Base-by-base conservation (phyloP, 2,329 filamentous ascomycete species). In the Neofusicoccum laricinum region DNA sequence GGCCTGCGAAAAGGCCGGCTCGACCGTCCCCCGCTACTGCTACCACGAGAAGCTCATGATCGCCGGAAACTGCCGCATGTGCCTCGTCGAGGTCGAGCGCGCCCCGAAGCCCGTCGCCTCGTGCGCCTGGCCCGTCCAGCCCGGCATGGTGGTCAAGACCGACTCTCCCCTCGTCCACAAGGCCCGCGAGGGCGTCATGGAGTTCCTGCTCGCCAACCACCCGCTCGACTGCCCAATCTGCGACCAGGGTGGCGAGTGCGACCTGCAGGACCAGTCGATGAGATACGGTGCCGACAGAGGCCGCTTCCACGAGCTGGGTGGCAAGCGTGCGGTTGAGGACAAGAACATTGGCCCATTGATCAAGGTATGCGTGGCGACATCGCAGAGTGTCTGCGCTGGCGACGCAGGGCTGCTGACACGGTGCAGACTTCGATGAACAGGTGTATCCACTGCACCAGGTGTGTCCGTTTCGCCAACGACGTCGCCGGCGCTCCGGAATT, bases 1-100 rank as follows among this genome's bases (percentile, higher is more conserved):
- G 84, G 95, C 95, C 76, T 99, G 95, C 84, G 95, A 99, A 82
- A 97, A 99, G 84, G 95, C 94, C 69, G 95, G 95, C 75, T 86
- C 85, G 70, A 95, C 90, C 67, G 85, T 98, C 75, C 94, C 94
- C 71, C 93, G 93, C 92, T 97, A 97, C 81, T 98, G 94, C 82
- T 98, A 98, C 81, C 94, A 97, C 86, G 94, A 98, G 90, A 98
- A 99, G 83, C 86, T 99, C 71, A 93, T 96, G 90, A 97, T 99
- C 85, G 95, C 95, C 75, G 95, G 95, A 80, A 99, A 98, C 82
- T 99, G 95, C 82, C 93, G 95, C 83, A 99, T 99, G 95, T 99
- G 95, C 81, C 83, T 99, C 75, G 95, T 99, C 75, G 95, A 99
- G 84, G 95, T 99, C 70, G 95, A 98, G 83, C 88, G 88, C 80